Evolutionary conservation across 169 alveolate genomes (phyloP), one percentile per base, ranked within the genome.

Genomic region (Babesia bigemina): DNA sequence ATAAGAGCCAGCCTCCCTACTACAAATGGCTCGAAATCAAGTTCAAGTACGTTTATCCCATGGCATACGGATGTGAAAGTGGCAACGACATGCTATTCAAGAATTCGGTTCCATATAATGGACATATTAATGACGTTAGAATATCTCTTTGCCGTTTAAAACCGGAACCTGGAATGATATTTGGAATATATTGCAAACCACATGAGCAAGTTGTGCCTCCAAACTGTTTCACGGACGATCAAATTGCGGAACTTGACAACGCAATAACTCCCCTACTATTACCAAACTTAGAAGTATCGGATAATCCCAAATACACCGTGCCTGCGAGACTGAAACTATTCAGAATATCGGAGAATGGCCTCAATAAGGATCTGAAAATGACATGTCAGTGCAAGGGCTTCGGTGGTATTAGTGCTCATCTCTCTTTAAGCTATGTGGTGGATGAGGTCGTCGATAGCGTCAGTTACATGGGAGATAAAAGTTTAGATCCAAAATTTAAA

Each of bases 61-160:
- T 81, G 70, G 75, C 84, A 6, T 81, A 81, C 36, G 88, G 88
- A n/a, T 81, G 84, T 24, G 88, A 77, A 28, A 63, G 65, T n/a
- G 84, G 84, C n/a, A 21, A 33, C 55, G 26, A 36, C 47, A 45
- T 33, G 44, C 56, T 81, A 28, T 81, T 81, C 44, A 58, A 26
- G 39, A 81, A 81, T 44, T 29, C 75, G 44, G 70, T 39, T 39
- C 58, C 65, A 39, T 14, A 13, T 12, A 44, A 19, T n/a, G 28
- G 76, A 9, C 3, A 19, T 6, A 11, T 56, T 50, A 19, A 24
- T 45, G 12, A 13, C 33, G 26, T 9, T 44, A 21, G 11, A 7
- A 16, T 49, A 33, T 8, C 58, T 17, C 4, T 11, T 16, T 75
- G 86, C 39, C 1, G n/a, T 8, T 24, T 83, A 12, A 26, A 45